Evolutionary conservation across 2,329 filamentous ascomycete species (phyloP), one percentile per base, ranked within the genome.

Genomic region (Beauveria australis): DNA sequence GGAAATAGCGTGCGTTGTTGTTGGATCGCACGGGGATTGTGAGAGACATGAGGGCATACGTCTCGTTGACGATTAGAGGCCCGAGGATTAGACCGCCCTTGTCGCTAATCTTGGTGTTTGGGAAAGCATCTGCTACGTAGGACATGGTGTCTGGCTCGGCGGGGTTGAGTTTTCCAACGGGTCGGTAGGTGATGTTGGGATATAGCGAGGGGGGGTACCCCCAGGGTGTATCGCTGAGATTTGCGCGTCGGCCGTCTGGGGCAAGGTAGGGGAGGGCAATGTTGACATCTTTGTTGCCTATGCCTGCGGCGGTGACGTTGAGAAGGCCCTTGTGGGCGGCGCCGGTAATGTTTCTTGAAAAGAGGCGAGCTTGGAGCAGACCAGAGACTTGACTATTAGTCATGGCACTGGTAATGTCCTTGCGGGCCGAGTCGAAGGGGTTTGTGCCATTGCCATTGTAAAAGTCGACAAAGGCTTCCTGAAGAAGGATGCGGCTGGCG

Each of bases 1-100:
- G 78, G 1, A 93, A 82, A 64, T 88, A 85, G 3, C 75, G 75
- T 47, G 74, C 71, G 3, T 81, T 80, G 2, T 80, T 79, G 65
- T 87, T 89, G 69, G 88, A 86, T 62, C 89, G 81, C 56, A 97
- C 84, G 0, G 92, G 91, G 16, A 93, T 75, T 0, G 92, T 96
- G 62, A 96, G 78, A 3, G 92, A 96, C 16, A 96, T 72, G 12
- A 97, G 76, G 28, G 90, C 89, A 64, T 88, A 89, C 0, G 85
- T 84, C 52, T 82, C 76, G 70, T 96, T 94, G 64, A 94, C 74
- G 28, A 83, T 78, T 61, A 90, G 78, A 0, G 92, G 92, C 0
- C 92, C 92, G 0, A 94, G 79, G 2, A 96, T 75, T n/a, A 96
- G 76, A 1, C 85, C 84, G 52, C 72, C 77, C 56, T 77, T 76